Evolutionary conservation across 495 filamentous ascomycete genomes (phyloP).

Genomic region (Penicillium manginii): DNA sequence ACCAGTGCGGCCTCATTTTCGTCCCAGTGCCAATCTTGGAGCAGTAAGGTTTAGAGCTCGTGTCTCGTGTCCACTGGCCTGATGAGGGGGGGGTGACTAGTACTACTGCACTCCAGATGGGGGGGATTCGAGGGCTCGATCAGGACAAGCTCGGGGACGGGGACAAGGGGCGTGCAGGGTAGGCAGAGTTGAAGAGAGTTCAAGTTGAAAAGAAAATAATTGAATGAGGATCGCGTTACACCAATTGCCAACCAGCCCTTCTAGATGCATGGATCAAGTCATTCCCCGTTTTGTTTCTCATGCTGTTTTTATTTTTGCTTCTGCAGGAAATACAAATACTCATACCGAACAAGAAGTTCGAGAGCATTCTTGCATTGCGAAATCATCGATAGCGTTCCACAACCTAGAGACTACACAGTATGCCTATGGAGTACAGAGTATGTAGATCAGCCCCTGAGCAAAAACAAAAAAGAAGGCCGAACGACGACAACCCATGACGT

Average conservation of each 20-base stretch:
- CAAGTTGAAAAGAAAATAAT: neutral
- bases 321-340: neutral
- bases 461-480: neutral
- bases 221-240: neutral
- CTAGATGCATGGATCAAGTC: neutral
- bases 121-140: neutral
- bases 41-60: conserved; percentile 1
- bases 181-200: neutral
- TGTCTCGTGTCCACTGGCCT: conserved; percentile 4
- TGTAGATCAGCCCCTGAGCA: neutral
- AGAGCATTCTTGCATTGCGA: too few species aligned
- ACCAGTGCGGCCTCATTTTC: too few species aligned
- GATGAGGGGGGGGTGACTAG: neutral
- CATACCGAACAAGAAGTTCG: too few species aligned
- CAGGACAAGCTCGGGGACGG: neutral
- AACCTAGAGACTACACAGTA: too few species aligned
- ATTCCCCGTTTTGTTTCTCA: neutral
- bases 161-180: neutral
- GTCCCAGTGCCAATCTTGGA: neutral
- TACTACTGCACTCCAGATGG: conserved; percentile 3
- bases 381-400: too few species aligned
- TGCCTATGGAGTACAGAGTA: neutral
- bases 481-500: neutral
- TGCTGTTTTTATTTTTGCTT: neutral
- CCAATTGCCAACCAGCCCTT: neutral